Evolutionary conservation across 352 stramenopile species (phyloP), one percentile per base, ranked within the genome.

Genomic region (Globisporangium abappressorium): DNA sequence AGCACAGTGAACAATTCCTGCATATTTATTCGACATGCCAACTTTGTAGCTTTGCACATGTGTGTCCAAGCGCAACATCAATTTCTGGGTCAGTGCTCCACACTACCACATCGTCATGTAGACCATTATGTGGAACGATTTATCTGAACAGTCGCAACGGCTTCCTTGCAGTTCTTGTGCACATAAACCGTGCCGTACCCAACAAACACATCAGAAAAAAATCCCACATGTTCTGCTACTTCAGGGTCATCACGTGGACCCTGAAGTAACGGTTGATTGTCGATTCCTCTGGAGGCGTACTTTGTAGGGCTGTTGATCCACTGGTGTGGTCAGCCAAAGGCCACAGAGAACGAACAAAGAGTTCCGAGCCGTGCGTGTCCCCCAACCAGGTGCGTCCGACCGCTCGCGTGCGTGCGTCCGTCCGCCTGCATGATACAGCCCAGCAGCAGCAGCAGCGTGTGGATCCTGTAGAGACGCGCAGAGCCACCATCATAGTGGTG

Each of bases 271-370:
- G 8, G 0, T 20, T 20, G 6, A 65, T 65, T 65, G 59, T 55
- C 43, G 59, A 65, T 56, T 65, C 59, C 20, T 62, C 26, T 47
- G 56, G 55, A 61, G 55, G 30, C 28, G 60, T 54, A 65, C 60
- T 68, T 64, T 65, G 64, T 54, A 60, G 22, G 56, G 64, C 57
- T 65, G 56, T 69, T 68, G 66, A 71, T 68, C 66, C 60, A 72
- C 54, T 69, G 57, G 58, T 54, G 58, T 26, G 57, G 28, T 59
- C 57, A 64, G 18, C 43, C 49, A 69, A 72, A 72, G 55, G 67
- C 67, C 67, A 72, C 61, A 69, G 33, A 68, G 49, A 65, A 61
- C 36, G 28, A 58, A 34, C 57, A 18, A 69, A 60, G 49, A 33
- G 49, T 24, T 59, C 24, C 49, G 28, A 46, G 26, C 12, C 6